Evolutionary conservation across 2,329 filamentous ascomycete genomes (phyloP).

Genomic region (Blumeria graminis): DNA sequence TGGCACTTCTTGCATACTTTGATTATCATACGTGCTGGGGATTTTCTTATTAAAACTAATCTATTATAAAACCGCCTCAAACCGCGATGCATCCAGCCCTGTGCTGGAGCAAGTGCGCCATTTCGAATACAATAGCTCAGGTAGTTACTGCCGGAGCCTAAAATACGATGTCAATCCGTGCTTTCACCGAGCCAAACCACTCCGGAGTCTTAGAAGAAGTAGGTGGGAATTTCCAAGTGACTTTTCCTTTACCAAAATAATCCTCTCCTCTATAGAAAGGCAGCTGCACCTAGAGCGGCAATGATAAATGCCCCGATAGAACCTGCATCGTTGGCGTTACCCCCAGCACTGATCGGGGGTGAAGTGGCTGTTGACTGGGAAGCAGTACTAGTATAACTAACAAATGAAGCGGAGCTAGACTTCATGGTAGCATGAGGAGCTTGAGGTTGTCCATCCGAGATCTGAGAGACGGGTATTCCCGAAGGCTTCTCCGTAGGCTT

Average conservation of each 20-base stretch:
- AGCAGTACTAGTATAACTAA: background rate
- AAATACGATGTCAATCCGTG: no score
- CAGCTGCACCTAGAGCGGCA: background rate
- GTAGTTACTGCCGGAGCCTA: no score
- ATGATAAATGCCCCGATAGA: background rate
- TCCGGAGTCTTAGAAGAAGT: no score
- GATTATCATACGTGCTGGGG: no score
- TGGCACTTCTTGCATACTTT: no score
- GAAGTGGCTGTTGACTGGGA: background rate
- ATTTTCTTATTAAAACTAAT: no score
- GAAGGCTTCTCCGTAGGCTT: background rate
- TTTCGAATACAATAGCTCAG: no score
- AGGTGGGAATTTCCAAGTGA: background rate
- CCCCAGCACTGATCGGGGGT: background rate
- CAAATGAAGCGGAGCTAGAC: constrained; percentile 1
- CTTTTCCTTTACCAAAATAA: background rate
- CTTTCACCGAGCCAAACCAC: no score
- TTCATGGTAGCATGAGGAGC: constrained; percentile 17
- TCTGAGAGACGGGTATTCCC: constrained; percentile 8
- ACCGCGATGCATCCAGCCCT: no score
- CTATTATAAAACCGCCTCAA: no score
- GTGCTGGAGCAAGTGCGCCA: no score
- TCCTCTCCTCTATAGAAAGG: background rate
- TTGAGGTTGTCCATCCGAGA: constrained; percentile 23
- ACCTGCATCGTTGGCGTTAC: background rate